Evolutionary conservation across 805 yeast species (phyloP), one percentile per base, ranked within the genome.

Genomic region (Lachancea dasiensis): DNA sequence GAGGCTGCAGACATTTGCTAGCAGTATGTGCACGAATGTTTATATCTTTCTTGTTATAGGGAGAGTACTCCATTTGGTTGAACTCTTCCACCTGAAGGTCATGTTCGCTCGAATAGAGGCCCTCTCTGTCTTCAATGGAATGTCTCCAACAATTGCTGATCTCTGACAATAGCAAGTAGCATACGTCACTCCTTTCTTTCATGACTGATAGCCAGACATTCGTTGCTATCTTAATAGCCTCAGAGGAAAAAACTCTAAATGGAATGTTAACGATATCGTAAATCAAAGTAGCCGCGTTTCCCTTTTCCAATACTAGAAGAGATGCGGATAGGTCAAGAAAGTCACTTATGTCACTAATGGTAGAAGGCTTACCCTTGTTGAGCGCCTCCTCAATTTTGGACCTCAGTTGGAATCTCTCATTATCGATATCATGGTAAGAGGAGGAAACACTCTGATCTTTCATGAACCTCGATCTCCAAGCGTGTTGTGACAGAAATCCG

Each of bases 61-160:
- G 97, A 1, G 87, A 65, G 51, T 92, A 92, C 46, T 85, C 92
- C 98, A 92, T 92, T 36, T 68, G 70, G 46, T 74, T 63, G 57
- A 68, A 80, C 39, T 80, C 84, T 17, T 90, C 80, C 39, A 69
- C 64, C 1, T 50, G 52, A 5, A 75, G 56, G 56, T 87, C 95
- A 46, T 63, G 62, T 5, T 60, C 50, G 4, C 64, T 68, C 5
- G 80, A 73, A 57, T 74, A 89, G 8, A 90, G 57, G 3, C 97
- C 97, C 27, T 64, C 64, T 19, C 64, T 63, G 21, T 68, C 62
- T 24, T 72, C 69, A 30, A 86, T 73, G 1, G 90, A 72, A 26
- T 63, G 61, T 57, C 79, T 84, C 83, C 94, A 85, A 39, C 72
- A 70, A 30, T 69, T 66, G 19, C 80, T 72, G 22, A 92, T 75